phyloP scores from a whole-genome alignment of 306 rosid species.

The Trifolium pratense region DNA sequence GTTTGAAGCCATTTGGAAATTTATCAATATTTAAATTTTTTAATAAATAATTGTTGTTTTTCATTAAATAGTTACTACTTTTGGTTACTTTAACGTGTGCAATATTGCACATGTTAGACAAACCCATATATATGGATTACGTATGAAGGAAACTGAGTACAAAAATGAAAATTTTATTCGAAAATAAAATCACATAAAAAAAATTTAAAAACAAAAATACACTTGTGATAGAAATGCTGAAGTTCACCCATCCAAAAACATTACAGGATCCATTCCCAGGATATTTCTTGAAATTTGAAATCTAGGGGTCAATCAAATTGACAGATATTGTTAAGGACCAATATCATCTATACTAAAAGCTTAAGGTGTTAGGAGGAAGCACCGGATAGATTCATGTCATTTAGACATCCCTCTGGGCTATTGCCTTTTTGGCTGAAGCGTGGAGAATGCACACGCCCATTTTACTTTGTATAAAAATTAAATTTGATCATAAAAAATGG shows the following conservation, averaged over 20 bases:
- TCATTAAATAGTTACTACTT: too few species aligned
- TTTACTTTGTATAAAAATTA: slow-evolving; percentile 13
- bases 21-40: too few species aligned
- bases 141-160: slow-evolving; percentile 6
- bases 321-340: slow-evolving; percentile 9
- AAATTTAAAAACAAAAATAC: not conserved
- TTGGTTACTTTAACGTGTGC: too few species aligned
- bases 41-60: too few species aligned
- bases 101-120: too few species aligned
- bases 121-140: too few species aligned
- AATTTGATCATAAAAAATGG: slow-evolving; percentile 10
- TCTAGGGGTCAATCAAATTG: slow-evolving; percentile 14
- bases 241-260: slow-evolving; percentile 8
- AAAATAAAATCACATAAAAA: not conserved
- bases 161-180: slow-evolving; percentile 14
- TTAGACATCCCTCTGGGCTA: slow-evolving; percentile 1
- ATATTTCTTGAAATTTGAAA: slow-evolving; percentile 22
- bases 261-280: not conserved
- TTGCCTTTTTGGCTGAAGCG: slow-evolving; percentile 10
- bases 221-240: not conserved
- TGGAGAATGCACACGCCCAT: slow-evolving; percentile 24
- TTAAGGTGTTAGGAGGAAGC: slow-evolving; percentile 18
- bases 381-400: slow-evolving; percentile 16
- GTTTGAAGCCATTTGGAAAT: too few species aligned
- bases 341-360: slow-evolving; percentile 13